Conservation (phyloP, 2,329 filamentous ascomycete genomes). For the Nectriaceae sp. region DNA sequence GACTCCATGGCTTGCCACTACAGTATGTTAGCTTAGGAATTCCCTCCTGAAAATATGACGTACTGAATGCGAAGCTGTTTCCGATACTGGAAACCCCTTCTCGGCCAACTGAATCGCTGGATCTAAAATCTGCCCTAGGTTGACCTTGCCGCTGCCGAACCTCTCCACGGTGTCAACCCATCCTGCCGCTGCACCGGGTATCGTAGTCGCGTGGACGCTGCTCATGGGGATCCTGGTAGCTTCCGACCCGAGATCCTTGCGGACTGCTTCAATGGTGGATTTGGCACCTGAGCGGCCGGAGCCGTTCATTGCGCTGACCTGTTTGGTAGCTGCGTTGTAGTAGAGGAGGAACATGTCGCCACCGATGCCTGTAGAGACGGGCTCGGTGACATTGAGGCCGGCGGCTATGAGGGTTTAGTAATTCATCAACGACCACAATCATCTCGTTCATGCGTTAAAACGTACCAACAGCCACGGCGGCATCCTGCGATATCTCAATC, state of each 20-base stretch:
- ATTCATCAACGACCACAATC: not conserved
- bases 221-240: constrained; percentile 66
- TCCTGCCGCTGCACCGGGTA: constrained; percentile 87
- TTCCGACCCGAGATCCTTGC: constrained; percentile 67
- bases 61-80: constrained; percentile 71
- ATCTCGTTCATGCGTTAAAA: constrained; percentile 11
- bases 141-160: constrained; percentile 86
- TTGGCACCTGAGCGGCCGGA: constrained; percentile 80
- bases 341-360: constrained; percentile 97
- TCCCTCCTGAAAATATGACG: constrained; percentile 34
- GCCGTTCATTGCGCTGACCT: constrained; percentile 85
- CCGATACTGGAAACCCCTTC: constrained; percentile 85
- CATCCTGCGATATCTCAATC: constrained; percentile 64
- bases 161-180: constrained; percentile 89
- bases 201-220: constrained; percentile 80
- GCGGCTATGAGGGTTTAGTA: constrained; percentile 63
- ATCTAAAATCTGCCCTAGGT: constrained; percentile 72
- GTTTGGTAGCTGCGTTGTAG: constrained; percentile 81
- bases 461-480: constrained; percentile 87
- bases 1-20: constrained; percentile 74
- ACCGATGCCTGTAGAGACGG: constrained; percentile 89
- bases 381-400: constrained; percentile 90
- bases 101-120: constrained; percentile 87
- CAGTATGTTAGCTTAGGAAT: not conserved
- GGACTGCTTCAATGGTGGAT: constrained; percentile 68